Base-by-base conservation (phyloP, 108 stramenopile genomes). In the Cyclotella atomus region DNA sequence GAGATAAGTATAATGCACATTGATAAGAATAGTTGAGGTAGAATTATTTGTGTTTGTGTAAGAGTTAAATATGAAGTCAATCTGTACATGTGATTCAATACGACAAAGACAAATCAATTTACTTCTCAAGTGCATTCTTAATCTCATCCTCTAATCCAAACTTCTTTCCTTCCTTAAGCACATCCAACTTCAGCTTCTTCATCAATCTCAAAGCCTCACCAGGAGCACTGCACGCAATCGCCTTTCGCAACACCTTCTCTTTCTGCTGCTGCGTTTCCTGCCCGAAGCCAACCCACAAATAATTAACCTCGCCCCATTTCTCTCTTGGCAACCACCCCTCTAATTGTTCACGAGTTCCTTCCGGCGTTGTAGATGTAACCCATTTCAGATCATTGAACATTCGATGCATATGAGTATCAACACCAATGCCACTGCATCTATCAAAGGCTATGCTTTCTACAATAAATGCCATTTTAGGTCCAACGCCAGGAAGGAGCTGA, bases 381-480 rank as follows among this genome's bases (percentile, higher is more conserved):
- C 94, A 97, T 35, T 73, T 69, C 0, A 97, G 68, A 67, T 85
- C 84, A 70, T 92, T 91, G 69, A 92, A 94, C 71, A 97, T 84
- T 0, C 96, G 89, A 61, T 97, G 96, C 96, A 97, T 95, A 63
- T 97, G 96, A 16, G 96, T 97, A 72, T 97, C 96, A 12, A 97
- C 92, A 19, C 94, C 94, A 68, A 97, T 95, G 14, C 96, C 96
- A n/a, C 75, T 45, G 4, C 46, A 30, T 1, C 60, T 59, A 25
- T 80, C 75, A 75, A 85, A 94, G 20, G 90, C 92, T 7, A 94
- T 78, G 60, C 78, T 81, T 73, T 95, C 91, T 21, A 95, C 83
- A 72, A 97, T 90, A 30, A 83, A 91, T 0, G 93, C 94, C 96
- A 95, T 95, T 79, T 97, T 97, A 12, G 96, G 96, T 23, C 96